Evolutionary conservation across 345 rosid species (phyloP), one percentile per base, ranked within the genome.

Genomic region (Corymbia maculata): DNA sequence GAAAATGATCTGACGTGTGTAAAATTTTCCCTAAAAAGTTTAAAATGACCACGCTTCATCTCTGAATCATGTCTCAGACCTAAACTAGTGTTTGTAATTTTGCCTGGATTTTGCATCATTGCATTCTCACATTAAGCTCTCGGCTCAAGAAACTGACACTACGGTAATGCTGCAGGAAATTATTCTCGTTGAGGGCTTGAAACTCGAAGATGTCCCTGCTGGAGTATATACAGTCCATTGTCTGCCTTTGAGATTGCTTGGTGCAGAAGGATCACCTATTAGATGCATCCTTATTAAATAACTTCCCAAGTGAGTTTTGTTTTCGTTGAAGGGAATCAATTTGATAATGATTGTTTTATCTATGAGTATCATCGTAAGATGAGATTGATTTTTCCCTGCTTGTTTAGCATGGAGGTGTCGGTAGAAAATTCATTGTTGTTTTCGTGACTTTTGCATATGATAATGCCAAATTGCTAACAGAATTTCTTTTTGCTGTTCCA

Each of bases 261-360:
- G 96, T 82, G 91, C 97, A 1, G 96, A 95, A 91, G 98, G 96
- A 52, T 93, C 94, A 44, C 98, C 98, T 1, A 90, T 89, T 3
- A 93, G 97, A 94, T 96, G 98, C 91, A 93, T 95, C 90, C 97
- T 95, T 89, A 95, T 94, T 85, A 91, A 94, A 92, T 95, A 92
- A 94, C 82, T 75, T 42, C 82, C 13, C 9, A 1, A 75, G 82
- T 75, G 82, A 75, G 82, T 19, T 75, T 17, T 19, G 49, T 36
- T 75, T 44, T 22, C 19, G 44, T 42, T 75, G 82, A 36, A 75
- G 26, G 82, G 82, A 75, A 36, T 61, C 26, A 61, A 61, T 61
- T 59, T 61, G 68, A 61, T 2, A 12, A 75, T 7, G 5, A 9
- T 36, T 36, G 49, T 13, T 36, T 36, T 75, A 11, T 75, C 82